Evolutionary conservation across 2,329 filamentous ascomycete genomes (phyloP), one percentile per base, ranked within the genome.

Genomic region (Nemania serpens): DNA sequence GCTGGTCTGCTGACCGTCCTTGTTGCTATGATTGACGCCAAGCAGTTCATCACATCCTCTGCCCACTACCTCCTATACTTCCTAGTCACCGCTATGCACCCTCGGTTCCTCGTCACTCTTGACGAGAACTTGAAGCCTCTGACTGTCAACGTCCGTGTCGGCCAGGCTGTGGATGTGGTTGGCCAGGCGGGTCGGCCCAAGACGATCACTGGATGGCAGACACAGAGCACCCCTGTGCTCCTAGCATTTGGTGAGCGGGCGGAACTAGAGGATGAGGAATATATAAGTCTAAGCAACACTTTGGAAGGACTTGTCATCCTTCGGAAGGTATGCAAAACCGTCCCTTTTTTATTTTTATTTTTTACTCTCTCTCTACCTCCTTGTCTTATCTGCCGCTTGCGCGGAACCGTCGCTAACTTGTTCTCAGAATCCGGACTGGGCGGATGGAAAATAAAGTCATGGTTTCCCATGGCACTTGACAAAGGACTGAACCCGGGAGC

Each of bases 181-280:
- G 96, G 95, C 53, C 95, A 98, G 77, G 95, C 96, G 12, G 95
- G 95, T 75, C 87, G 94, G 65, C 95, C 95, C 68, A 98, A 99
- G 88, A 99, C 95, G 2, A 99, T 99, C 71, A 99, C 95, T 10
- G 95, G 95, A 55, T 99, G 95, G 95, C 95, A 99, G 79, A 99
- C 95, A 67, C 95, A 99, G 82, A 97, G 91, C 80, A 99, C 95
- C n/a, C 95, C 95, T 0, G 95, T 99, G 48, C 82, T 99, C 61
- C 81, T 99, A 70, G 89, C 91, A n/a, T 90, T 97, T 73, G 95
- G 96, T 33, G 95, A 99, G 82, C 85, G 96, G 71, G 95, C 95
- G 10, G 95, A 99, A 81, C 81, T 99, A 52, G 95, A 99, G 77
- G 95, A 99, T 72, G 95, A 99, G 79, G 89, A 99, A 79, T 99